Percentiles rank a stretch among this genome's conserved stretches.
Conservation (phyloP, 208 protist genomes). For the Trypanosoma congolense region DNA sequence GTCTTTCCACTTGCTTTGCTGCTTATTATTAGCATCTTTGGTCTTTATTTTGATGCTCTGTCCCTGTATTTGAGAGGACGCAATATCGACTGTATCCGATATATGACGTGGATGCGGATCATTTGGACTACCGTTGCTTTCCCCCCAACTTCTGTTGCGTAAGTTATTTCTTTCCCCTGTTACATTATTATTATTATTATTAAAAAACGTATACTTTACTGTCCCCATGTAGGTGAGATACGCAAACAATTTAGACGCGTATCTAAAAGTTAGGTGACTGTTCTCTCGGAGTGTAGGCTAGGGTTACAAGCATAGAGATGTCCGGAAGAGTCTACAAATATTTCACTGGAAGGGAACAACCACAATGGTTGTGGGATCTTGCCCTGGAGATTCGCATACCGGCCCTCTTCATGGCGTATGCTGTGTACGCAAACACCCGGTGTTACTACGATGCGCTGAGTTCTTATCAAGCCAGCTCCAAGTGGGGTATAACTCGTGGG, state of each 20-base stretch:
- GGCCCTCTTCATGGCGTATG: constrained; percentile 44
- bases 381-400: constrained; percentile 81
- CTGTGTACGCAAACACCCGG: constrained; percentile 71
- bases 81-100: too few relatives aligned
- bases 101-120: too few relatives aligned
- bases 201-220: too few relatives aligned
- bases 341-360: constrained; percentile 66
- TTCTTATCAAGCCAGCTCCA: constrained; percentile 58
- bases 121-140: neutral
- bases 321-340: constrained; percentile 65
- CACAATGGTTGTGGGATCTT: constrained; percentile 85
- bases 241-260: too few relatives aligned
- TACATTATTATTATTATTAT: neutral
- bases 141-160: neutral
- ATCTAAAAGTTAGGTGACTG: neutral
- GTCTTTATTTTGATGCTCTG: too few relatives aligned
- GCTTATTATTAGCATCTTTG: too few relatives aligned
- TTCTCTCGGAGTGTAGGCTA: too few relatives aligned
- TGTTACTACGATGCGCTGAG: constrained; percentile 76
- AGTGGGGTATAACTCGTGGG: constrained; percentile 65
- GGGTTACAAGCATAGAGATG: constrained; percentile 6
- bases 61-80: too few relatives aligned
- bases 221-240: too few relatives aligned
- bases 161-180: neutral
- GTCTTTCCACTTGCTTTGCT: too few relatives aligned